Conservation (phyloP, 75 land plant species). For the Gnetum montanum region DNA sequence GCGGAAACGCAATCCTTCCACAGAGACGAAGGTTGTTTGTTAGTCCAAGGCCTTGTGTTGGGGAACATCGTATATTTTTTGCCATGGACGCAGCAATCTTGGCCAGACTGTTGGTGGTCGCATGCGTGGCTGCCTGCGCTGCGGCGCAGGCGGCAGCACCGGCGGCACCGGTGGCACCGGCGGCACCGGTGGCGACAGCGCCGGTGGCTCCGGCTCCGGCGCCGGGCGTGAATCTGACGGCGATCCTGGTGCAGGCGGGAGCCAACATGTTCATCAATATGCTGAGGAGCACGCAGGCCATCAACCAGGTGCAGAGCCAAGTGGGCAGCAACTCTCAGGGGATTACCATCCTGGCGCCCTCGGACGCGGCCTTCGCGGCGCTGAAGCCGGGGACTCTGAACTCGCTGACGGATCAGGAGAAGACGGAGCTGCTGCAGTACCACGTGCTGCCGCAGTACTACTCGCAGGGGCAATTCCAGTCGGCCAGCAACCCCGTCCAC, state of each 20-base stretch:
- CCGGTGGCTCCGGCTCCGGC: slow-evolving; percentile 2
- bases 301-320: slow-evolving; percentile 34
- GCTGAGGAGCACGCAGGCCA: slow-evolving; percentile 29
- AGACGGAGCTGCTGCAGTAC: slow-evolving; percentile 44
- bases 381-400: slow-evolving; percentile 52
- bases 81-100: too few species aligned
- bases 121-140: too few species aligned
- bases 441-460: slow-evolving; percentile 44
- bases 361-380: slow-evolving; percentile 55
- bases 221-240: slow-evolving; percentile 15
- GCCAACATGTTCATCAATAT: slow-evolving; percentile 27
- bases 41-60: too few species aligned
- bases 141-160: too few species aligned
- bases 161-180: too few species aligned
- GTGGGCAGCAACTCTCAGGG: slow-evolving; percentile 46
- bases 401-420: slow-evolving; percentile 44
- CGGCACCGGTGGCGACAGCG: background rate
- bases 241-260: slow-evolving; percentile 29
- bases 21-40: too few species aligned
- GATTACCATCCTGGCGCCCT: slow-evolving; percentile 61
- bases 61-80: too few species aligned
- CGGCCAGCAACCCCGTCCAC: slow-evolving; percentile 49
- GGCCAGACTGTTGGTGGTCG: too few species aligned
- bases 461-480: slow-evolving; percentile 37
- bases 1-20: too few species aligned